A percentile compares a stretch with the other conserved stretches of the same genome.
Conservation (phyloP, 768 basidiomycete species). For the Paxillus ammoniavirescens region DNA sequence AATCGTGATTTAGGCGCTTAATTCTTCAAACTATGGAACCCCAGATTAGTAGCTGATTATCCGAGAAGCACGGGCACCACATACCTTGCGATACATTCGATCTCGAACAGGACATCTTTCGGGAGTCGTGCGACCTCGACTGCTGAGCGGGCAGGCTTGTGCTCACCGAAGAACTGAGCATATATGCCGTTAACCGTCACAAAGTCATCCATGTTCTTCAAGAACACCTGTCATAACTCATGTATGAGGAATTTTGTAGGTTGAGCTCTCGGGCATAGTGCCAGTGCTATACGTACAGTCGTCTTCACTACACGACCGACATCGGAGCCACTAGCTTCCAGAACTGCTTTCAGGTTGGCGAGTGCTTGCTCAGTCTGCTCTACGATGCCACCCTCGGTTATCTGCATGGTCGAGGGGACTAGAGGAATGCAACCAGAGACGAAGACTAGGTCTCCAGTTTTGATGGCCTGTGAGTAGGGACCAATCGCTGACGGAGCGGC, state of each 20-base stretch:
- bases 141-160: conserved; percentile 90
- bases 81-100: conserved; percentile 84
- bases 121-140: conserved; percentile 90
- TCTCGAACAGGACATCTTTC: conserved; percentile 88
- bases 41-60: background rate
- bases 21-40: conserved; percentile 18
- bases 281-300: conserved; percentile 57
- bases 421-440: conserved; percentile 87
- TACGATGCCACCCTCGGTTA: conserved; percentile 75
- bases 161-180: conserved; percentile 78
- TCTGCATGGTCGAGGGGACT: conserved; percentile 64
- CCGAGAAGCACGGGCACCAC: conserved; percentile 12
- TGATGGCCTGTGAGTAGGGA: conserved; percentile 88
- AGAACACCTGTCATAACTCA: conserved; percentile 62
- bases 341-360: conserved; percentile 79
- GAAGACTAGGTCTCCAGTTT: conserved; percentile 82
- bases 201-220: conserved; percentile 94
- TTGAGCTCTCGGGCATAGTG: background rate
- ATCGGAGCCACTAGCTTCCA: conserved; percentile 80
- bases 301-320: conserved; percentile 86
- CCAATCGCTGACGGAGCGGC: conserved; percentile 80
- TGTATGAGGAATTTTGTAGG: background rate
- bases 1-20: conserved; percentile 2
- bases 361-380: conserved; percentile 82
- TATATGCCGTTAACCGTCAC: conserved; percentile 79